Evolutionary conservation across 1,284 basidiomycete genomes (phyloP).

Genomic region (Melampsora americana): DNA sequence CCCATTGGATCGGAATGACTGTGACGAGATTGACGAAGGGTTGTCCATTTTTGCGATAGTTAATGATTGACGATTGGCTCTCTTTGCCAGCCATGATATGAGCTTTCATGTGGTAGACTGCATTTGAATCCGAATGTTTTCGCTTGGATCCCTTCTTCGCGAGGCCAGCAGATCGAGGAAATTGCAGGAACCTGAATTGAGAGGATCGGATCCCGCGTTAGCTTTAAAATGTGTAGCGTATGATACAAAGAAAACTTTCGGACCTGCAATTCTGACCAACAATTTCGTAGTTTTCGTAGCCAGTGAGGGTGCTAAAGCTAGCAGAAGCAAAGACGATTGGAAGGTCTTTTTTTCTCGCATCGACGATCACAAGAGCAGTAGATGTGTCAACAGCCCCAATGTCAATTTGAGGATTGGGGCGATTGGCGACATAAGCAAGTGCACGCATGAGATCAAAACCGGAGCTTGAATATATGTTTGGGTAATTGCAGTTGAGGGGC

Average conservation of each 20-base stretch:
- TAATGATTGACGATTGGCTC: slow-evolving; percentile 80
- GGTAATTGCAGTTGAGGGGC: background rate
- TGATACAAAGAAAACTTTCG: slow-evolving; percentile 13
- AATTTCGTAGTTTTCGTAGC: slow-evolving; percentile 64
- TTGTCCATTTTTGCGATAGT: slow-evolving; percentile 79
- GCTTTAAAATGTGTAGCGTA: background rate
- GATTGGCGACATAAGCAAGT: slow-evolving; percentile 69
- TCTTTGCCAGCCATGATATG: slow-evolving; percentile 71
- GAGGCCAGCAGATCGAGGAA: slow-evolving; percentile 55
- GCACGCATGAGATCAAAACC: slow-evolving; percentile 86
- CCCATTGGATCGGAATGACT: slow-evolving; percentile 46
- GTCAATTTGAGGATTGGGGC: slow-evolving; percentile 70
- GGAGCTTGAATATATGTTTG: slow-evolving; percentile 70
- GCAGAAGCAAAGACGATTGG: slow-evolving; percentile 86
- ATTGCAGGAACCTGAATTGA: slow-evolving; percentile 59
- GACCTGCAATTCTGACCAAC: slow-evolving; percentile 52
- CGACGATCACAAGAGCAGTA: slow-evolving; percentile 82
- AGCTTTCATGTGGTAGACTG: slow-evolving; percentile 68
- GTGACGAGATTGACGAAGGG: slow-evolving; percentile 64
- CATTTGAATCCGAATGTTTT: slow-evolving; percentile 66
- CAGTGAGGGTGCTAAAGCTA: slow-evolving; percentile 74
- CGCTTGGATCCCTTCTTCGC: slow-evolving; percentile 66
- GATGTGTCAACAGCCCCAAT: slow-evolving; percentile 88
- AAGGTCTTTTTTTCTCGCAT: slow-evolving; percentile 71
- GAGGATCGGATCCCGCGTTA: no score